These are phyloP conservation scores for Syzygium aqueum DNA, from an alignment of 345 rosid genomes.

Conservation along the genomic window DNA sequence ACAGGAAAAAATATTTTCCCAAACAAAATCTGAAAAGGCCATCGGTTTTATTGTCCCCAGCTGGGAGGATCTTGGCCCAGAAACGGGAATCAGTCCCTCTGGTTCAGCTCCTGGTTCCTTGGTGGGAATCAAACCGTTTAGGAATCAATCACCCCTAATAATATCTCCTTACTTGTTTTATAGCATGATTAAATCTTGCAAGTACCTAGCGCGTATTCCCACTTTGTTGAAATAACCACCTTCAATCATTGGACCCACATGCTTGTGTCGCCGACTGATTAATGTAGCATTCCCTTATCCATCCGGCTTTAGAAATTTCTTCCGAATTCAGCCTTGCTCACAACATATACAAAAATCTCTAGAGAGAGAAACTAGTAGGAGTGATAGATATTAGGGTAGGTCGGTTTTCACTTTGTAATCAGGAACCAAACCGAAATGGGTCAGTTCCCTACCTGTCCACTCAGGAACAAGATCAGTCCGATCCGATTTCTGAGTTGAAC, in stretches of 20 bases:
- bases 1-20: no score
- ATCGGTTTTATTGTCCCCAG: no score
- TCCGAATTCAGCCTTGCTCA: neutral
- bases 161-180: neutral
- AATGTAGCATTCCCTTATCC: neutral
- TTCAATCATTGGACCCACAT: neutral
- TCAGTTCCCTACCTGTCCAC: accelerated
- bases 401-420: accelerated
- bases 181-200: neutral
- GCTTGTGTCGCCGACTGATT: neutral
- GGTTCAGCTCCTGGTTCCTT: no score
- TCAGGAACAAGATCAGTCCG: accelerated
- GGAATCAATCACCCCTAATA: no score
- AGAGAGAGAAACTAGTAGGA: accelerated
- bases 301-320: accelerated
- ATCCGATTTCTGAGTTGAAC: neutral
- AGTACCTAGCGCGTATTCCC: neutral
- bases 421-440: neutral
- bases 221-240: neutral
- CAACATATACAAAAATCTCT: neutral
- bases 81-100: no score
- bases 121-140: no score
- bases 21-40: no score
- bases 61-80: no score
- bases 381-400: accelerated